Evolutionary conservation across 2,329 filamentous ascomycete genomes (phyloP).

Genomic region (Aspergillus pseudotamarii): DNA sequence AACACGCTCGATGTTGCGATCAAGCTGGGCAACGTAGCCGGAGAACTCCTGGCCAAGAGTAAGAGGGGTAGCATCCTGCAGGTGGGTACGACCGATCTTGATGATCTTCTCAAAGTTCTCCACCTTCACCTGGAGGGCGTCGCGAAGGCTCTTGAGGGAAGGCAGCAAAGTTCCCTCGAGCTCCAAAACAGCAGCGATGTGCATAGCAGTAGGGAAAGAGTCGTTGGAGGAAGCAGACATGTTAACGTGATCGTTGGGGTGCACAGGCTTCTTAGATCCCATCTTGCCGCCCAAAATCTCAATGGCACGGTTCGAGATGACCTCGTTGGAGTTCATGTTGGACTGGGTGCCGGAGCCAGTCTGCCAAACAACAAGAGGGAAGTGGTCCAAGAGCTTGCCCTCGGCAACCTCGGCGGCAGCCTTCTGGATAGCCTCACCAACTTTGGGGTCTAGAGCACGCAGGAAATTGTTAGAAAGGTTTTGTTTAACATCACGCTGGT

Average conservation of each 20-base stretch:
- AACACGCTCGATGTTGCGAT: slow-evolving; percentile 85
- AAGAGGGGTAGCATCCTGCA: slow-evolving; percentile 95
- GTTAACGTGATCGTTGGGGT: slow-evolving; percentile 99
- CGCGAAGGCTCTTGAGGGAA: slow-evolving; percentile 76
- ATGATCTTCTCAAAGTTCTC: slow-evolving; percentile 92
- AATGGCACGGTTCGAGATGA: slow-evolving; percentile 98
- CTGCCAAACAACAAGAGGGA: slow-evolving; percentile 98
- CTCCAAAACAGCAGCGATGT: slow-evolving; percentile 95
- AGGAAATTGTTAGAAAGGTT: slow-evolving; percentile 15
- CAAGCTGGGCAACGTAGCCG: slow-evolving; percentile 92
- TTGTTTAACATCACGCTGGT: too few relatives aligned
- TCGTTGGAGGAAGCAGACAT: slow-evolving; percentile 99
- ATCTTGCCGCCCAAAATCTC: slow-evolving; percentile 92
- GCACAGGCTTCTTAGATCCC: slow-evolving; percentile 97
- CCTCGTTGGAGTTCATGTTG: slow-evolving; percentile 99
- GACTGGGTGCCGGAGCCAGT: slow-evolving; percentile 98
- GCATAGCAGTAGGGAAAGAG: slow-evolving; percentile 99
- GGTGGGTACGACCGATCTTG: slow-evolving; percentile 97
- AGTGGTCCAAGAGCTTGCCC: slow-evolving; percentile 93
- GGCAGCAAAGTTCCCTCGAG: slow-evolving; percentile 85
- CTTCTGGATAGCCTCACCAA: slow-evolving; percentile 91
- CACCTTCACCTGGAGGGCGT: slow-evolving; percentile 84
- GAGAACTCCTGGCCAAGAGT: slow-evolving; percentile 98
- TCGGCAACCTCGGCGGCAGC: slow-evolving; percentile 91
- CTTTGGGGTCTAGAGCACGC: slow-evolving; percentile 71